Evolutionary conservation across 1,284 basidiomycete genomes (phyloP), one percentile per base, ranked within the genome.

Genomic region (Taiwanofungus camphoratus): DNA sequence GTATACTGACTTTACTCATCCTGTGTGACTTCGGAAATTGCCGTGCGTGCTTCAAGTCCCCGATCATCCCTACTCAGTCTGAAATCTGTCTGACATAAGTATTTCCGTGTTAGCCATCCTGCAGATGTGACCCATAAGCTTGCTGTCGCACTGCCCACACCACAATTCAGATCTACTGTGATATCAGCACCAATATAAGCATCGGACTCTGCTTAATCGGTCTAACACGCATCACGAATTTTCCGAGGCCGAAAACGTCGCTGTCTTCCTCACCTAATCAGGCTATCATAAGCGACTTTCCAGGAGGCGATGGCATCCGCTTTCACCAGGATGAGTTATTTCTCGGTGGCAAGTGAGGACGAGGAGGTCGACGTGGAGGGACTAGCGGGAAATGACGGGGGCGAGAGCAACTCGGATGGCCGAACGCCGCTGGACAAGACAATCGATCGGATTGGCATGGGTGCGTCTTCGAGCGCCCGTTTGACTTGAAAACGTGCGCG

Each of bases 361-460:
- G 52, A 45, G 19, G 42, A 16, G 19, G 46, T 45, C 18, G 55
- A 52, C 36, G 36, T 49, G 22, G 55, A 57, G 35, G 53, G 51
- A 39, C 18, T n/a, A 15, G 32, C 46, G 34, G 49, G 37, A 21
- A 50, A 41, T 22, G 69, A 55, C 40, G 60, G 46, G 42, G 64
- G 45, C 13, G 59, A 56, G 16, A n/a, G n/a, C 26, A 56, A 61
- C 9, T 55, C 65, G 39, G 82, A 86, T 57, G 67, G 64, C 20
- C 70, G 83, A 45, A 85, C 86, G 8, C 82, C 83, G 51, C 69
- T 92, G 29, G 89, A 92, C 65, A 83, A 77, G 59, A 93, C 89
- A 1, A 87, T 94, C 64, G 89, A 93, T 60, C 76, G 79, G 32
- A 88, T 94, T 55, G 91, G 92, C 23, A 92, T 94, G 83, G 92